phyloP scores from a whole-genome alignment of 352 stramenopile species.

The Phytophthora sansomeana region DNA sequence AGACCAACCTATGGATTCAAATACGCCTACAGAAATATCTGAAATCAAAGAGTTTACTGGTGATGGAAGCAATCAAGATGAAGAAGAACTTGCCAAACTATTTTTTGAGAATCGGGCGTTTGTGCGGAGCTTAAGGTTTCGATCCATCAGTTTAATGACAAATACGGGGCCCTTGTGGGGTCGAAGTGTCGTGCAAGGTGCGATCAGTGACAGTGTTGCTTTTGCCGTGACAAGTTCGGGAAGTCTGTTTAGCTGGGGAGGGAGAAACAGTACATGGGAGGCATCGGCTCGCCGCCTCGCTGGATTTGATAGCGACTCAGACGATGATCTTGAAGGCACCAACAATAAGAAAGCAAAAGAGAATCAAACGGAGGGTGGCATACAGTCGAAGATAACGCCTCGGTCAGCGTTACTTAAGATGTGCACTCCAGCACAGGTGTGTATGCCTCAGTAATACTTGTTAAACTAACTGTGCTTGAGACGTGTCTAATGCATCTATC shows the following conservation, averaged over 20 bases:
- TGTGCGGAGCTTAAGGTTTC: constrained; percentile 73
- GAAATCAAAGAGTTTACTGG: constrained; percentile 31
- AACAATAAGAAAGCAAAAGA: constrained; percentile 17
- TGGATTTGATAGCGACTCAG: constrained; percentile 45
- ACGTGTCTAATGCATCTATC: constrained; percentile 17
- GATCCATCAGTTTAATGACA: constrained; percentile 71
- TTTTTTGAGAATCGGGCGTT: constrained; percentile 78
- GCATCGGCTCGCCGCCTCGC: constrained; percentile 21
- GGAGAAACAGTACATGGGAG: constrained; percentile 64
- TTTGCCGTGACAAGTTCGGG: constrained; percentile 86
- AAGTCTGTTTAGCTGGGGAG: constrained; percentile 92
- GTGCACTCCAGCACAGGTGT: constrained; percentile 51
- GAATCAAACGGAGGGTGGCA: constrained; percentile 9
- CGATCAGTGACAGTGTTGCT: constrained; percentile 87
- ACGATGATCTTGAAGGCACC: constrained; percentile 24
- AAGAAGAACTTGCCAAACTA: constrained; percentile 65
- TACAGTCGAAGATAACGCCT: constrained; percentile 46
- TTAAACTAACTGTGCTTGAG: too few relatives aligned
- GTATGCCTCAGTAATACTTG: neutral
- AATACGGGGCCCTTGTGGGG: constrained; percentile 94
- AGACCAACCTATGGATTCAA: constrained; percentile 13
- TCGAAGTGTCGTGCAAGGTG: constrained; percentile 76
- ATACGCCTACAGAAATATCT: constrained; percentile 26
- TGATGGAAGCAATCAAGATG: constrained; percentile 41
- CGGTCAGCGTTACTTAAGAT: constrained; percentile 67